Conservation (phyloP, 345 rosid species). For the Hibiscus tridactylites region DNA sequence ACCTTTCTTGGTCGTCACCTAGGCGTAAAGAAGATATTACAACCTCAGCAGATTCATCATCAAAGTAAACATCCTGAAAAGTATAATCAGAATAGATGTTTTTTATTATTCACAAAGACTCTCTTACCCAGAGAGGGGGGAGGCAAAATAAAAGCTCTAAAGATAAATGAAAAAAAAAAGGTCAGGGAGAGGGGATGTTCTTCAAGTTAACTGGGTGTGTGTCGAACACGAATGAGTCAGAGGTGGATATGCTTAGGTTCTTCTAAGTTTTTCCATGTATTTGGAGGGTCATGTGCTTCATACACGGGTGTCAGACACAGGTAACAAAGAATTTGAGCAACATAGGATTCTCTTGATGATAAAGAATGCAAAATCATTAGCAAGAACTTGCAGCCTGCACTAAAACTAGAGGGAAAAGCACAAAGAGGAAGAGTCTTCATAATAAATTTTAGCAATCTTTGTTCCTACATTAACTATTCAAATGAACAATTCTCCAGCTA, state of each 20-base stretch:
- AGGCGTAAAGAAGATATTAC: constrained; percentile 90
- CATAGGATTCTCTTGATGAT: background rate
- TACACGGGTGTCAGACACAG: background rate
- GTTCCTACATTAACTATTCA: background rate
- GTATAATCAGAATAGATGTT: constrained; percentile 17
- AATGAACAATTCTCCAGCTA: background rate
- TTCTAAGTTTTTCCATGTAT: background rate
- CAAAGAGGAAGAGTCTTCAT: background rate
- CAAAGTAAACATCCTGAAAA: constrained; percentile 91
- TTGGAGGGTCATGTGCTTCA: background rate
- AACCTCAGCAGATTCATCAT: constrained; percentile 97
- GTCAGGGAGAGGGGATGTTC: background rate
- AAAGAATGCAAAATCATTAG: background rate
- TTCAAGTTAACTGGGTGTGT: background rate
- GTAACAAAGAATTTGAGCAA: background rate
- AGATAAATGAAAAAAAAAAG: background rate
- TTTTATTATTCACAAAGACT: constrained; percentile 9
- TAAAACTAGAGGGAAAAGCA: background rate
- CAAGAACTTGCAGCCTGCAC: background rate
- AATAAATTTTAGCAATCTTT: background rate
- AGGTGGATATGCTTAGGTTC: background rate
- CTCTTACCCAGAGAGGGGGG: background rate
- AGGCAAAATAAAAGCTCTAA: background rate
- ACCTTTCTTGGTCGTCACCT: constrained; percentile 92
- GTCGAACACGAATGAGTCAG: background rate